Base-by-base conservation (phyloP, 1,139 yeast species). In the Diutina siamensis region DNA sequence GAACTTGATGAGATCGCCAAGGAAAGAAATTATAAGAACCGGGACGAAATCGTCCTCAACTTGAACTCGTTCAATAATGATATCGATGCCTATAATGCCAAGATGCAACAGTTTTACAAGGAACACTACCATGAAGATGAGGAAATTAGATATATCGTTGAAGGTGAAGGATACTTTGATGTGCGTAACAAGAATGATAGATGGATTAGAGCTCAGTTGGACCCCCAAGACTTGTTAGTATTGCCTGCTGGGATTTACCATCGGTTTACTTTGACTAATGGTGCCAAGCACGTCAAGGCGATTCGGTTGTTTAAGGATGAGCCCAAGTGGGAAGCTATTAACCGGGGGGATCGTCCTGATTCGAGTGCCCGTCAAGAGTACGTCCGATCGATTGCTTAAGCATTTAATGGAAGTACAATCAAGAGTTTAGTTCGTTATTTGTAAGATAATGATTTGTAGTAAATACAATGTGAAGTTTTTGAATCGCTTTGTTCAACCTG, bases 101-200 rank as follows among this genome's bases (percentile, higher is more conserved):
- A 87, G 61, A 73, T 89, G 64, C 67, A 74, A 50, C 73, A 64
- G 47, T 89, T 89, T 62, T 87, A 83, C 65, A 71, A 76, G 45
- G 97, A 92, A 61, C 98, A 92, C 62, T 71, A 86, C 52, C 98
- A 92, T 60, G 97, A 92, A 61, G 98, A 92, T 60, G 98, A 92
- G 64, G 98, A 92, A 67, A 92, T 92, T 60, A 72, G 98, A 52
- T 89, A 88, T 63, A 77, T 88, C 48, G 60, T 83, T 28, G 96
- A 83, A 25, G 98, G 98, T 9, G 85, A 80, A 50, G 97, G 98
- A 0, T 92, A 76, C 63, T 92, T 92, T 59, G 97, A 92, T 57
- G 88, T 92, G 9, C 74, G 96, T 51, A 80, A 77, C 57, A 58
- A 65, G 18, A 65, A 72, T 36, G 88, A 83, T 55, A 64, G 68